A percentile compares a stretch with the other conserved stretches of the same genome.
Conservation (phyloP, 164 flowering plant species). For the grape (Vitis vinifera) region ASM3070453v1 NC_081822.1:6258001-6258500, state of each 20-base stretch:
- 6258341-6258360: too few species aligned
- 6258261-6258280: slow-evolving; percentile 34
- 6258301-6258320: neutral
- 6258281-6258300: neutral
- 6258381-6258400: neutral
- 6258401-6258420: slow-evolving; percentile 37
- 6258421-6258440: slow-evolving; percentile 50
- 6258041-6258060: slow-evolving; percentile 38
- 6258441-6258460: slow-evolving; percentile 32
- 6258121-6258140: too few species aligned
- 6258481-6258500: slow-evolving; percentile 22
- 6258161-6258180: slow-evolving; percentile 30
- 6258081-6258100: slow-evolving; percentile 32
- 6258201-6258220: slow-evolving; percentile 44
- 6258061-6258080: slow-evolving; percentile 38
- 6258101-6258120: slow-evolving; percentile 26
- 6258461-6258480: slow-evolving; percentile 32
- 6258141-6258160: too few species aligned
- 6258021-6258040: slow-evolving; percentile 48
- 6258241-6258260: slow-evolving; percentile 46
- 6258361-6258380: neutral
- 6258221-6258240: slow-evolving; percentile 44
- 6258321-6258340: too few species aligned
- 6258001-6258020: slow-evolving; percentile 30
- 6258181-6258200: slow-evolving; percentile 20